phyloP scores from a whole-genome alignment of 352 stramenopile species.

The Globisporangium middletonii region DNA sequence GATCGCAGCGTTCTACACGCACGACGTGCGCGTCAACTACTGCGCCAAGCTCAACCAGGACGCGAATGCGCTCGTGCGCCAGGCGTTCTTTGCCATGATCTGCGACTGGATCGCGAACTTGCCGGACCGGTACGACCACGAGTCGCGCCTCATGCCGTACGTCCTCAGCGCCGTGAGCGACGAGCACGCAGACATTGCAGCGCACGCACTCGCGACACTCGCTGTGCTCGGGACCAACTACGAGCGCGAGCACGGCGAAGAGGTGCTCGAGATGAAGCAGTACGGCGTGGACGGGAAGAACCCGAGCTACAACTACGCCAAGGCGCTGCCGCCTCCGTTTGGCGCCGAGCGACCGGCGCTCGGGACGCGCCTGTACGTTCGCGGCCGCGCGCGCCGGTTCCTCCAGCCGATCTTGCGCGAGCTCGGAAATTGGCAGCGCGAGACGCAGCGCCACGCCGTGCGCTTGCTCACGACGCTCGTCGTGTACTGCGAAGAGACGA shows the following conservation, averaged over 20 bases:
- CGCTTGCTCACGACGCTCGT: conserved; percentile 87
- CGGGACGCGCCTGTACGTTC: conserved; percentile 89
- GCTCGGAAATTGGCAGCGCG: conserved; percentile 88
- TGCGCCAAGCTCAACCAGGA: conserved; percentile 91
- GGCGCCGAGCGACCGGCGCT: conserved; percentile 65
- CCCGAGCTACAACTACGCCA: conserved; percentile 80
- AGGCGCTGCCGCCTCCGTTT: conserved; percentile 81
- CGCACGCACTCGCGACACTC: conserved; percentile 69
- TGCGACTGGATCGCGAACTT: conserved; percentile 87
- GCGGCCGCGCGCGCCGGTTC: conserved; percentile 86
- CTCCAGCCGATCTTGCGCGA: conserved; percentile 86
- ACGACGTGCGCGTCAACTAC: conserved; percentile 89
- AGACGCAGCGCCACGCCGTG: conserved; percentile 77
- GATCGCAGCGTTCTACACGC: conserved; percentile 91
- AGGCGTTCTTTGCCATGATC: conserved; percentile 85
- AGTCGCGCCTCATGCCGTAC: conserved; percentile 92
- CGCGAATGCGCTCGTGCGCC: conserved; percentile 69
- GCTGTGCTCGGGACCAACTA: conserved; percentile 50
- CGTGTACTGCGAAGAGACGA: conserved; percentile 92
- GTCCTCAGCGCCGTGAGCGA: conserved; percentile 89
- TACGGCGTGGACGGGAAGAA: conserved; percentile 92
- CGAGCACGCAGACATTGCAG: conserved; percentile 33
- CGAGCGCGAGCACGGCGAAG: conserved; percentile 60
- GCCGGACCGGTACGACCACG: conserved; percentile 92
- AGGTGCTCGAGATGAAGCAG: conserved; percentile 92